Evolutionary conservation across 192 early-diverging fungal genomes (phyloP), one percentile per base, ranked within the genome.

Genomic region (Linnemannia hyalina): DNA sequence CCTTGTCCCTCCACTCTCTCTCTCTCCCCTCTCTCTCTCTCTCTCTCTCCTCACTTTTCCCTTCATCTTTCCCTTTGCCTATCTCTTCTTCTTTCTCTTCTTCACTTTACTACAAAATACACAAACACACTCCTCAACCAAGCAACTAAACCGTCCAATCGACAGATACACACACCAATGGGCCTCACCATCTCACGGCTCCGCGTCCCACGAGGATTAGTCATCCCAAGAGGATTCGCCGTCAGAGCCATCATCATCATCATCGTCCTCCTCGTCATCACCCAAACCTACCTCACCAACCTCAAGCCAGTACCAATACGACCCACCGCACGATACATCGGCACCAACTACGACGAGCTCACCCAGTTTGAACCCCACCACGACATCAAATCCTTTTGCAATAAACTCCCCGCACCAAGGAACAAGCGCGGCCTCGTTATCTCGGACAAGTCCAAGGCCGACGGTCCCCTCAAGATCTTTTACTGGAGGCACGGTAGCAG

Each of bases 381-480:
- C 29, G 29, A 71, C 70, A 36, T 71, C 70, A 8, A 71, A 6
- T 35, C 36, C 40, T 71, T 42, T n/a, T 71, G 70, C 22, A 71
- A 71, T 41, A 71, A 71, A 26, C 70, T 71, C 22, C 70, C 70
- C 6, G 26, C 70, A 22, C 70, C 70, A 13, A 38, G 70, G 38
- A 71, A 71, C 22, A 38, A 38, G 20, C 70, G 70, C 41, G 70
- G 70, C 38, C 70, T 71, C 20, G 38, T 71, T 23, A 42, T 71
- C n/a, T 42, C 70, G 10, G n/a, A 71, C 26, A 71, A 71, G 41
- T 38, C 70, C 70, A 71, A 71, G 15, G 38, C 29, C 18, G 73
- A 74, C 18, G 42, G 42, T n/a, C 46, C 73, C 29, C 16, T 74
- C 41, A 49, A 49, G 73, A 74, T 74, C 47, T 74, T 74, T 54